Conservation (phyloP, 148 eudicot species). For the Diospyros kaki region DNA sequence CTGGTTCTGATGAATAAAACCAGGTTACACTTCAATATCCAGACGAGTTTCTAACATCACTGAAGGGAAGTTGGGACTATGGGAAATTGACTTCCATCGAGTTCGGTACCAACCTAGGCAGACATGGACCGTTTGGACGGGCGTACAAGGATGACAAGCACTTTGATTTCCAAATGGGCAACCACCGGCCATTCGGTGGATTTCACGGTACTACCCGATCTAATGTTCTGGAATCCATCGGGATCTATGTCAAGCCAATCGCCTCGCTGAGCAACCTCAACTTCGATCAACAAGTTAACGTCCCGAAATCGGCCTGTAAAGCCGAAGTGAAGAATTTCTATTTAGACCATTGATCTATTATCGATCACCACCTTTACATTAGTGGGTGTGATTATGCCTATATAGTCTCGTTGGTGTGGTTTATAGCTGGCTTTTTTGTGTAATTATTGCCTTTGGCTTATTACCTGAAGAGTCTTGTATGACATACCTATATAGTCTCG, state of each 20-base stretch:
- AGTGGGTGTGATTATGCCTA: no score
- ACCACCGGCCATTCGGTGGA: neutral
- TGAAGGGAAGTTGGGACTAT: neutral
- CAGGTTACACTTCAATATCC: slow-evolving; percentile 3
- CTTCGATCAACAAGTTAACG: no score
- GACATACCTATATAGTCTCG: no score
- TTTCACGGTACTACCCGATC: neutral
- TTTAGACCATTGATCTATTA: no score
- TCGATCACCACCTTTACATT: no score
- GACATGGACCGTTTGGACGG: neutral
- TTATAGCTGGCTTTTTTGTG: no score
- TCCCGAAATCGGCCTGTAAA: no score
- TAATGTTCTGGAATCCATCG: neutral
- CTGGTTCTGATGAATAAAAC: neutral
- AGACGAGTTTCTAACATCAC: neutral
- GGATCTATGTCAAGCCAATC: neutral
- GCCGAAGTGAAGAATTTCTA: no score
- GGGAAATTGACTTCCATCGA: neutral
- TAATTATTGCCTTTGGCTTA: no score
- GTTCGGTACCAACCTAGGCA: neutral
- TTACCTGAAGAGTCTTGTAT: no score
- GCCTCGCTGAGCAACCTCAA: neutral
- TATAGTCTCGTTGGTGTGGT: no score
- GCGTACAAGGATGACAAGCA: neutral
- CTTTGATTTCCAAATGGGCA: neutral